Evolutionary conservation across 176 grass and related monocot genomes (phyloP), one percentile per base, ranked within the genome.

Genomic region (Ananas comosus): DNA sequence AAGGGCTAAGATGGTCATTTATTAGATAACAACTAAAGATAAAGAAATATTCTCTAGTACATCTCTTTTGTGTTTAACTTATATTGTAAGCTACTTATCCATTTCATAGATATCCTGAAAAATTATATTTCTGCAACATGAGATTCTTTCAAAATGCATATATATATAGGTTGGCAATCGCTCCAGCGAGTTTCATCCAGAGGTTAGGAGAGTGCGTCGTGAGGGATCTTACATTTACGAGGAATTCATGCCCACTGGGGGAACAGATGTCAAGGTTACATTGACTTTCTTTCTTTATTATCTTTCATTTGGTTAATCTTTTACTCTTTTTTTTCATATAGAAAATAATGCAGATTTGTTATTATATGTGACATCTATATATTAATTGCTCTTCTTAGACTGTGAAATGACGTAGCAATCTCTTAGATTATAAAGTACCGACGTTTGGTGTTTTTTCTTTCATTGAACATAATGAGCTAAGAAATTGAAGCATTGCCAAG

Each of bases 201-300:
- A 96, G 13, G 86, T 96, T 59, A 86, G 92, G 67, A 89, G 74
- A 58, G 92, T 96, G 79, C 88, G 92, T 67, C 83, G 88, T 68
- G 88, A 92, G 72, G 79, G 92, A 73, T 96, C 88, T 81, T 96
- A 90, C 73, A 96, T 96, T 69, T 96, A 96, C 16, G 88, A 96
- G 77, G 93, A 92, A 77, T 96, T 96, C 79, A 96, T 96, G 86
- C 86, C 93, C 77, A 96, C 93, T 78, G 88, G 93, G 58, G 93
- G 93, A 67, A 96, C 93, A 80, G 93, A 96, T 87, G 93, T 96
- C 48, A 96, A 96, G 83, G 93, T 92, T 53, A n/a, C 48, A 47
- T 67, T 48, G 16, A 12, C 65, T 48, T 42, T 29, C 17, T 67
- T 42, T 13, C 19, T 67, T 65, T 29, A 64, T 64, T 64, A 64